Base-by-base conservation (phyloP, 805 yeast genomes). In the Nakazawaea sp. region DNA sequence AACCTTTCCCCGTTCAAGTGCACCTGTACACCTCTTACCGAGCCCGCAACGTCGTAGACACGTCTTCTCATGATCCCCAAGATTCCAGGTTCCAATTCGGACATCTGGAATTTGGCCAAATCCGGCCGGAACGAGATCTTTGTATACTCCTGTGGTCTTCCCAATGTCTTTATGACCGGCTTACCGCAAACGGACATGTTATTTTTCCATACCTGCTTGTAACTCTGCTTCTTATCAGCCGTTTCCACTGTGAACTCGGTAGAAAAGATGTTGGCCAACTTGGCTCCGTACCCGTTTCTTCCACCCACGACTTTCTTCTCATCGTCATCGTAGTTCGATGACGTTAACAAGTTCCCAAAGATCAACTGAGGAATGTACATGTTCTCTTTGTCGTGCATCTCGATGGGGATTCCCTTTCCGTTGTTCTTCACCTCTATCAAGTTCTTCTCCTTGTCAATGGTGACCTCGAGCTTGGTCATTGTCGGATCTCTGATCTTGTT, bases 221-320 rank as follows among this genome's bases (percentile, higher is more conserved):
- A 92, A 30, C 72, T 61, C 50, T 75, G 70, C 31, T 55, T 60
- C 36, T 77, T 71, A 58, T 92, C 96, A 15, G 95, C 90, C 5
- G 98, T 92, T 56, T 88, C 96, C 20, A 92, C 71, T 11, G 68
- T 72, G 54, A 92, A 92, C 51, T 82, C 81, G 4, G 88, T 83
- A 18, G 96, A 87, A 58, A 90, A 92, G 44, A 92, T 92, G 58
- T 92, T 92, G 75, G 98, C 92, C 39, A 92, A 66, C 56, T 92
- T 92, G 33, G 98, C 98, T 61, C 98, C 98, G 55, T 79, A 92
- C 45, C 98, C 98, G 56, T 92, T 92, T 67, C 98, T 78, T 59
- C 98, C 98, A 66, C 98, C 98, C 2, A 95, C 86, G 24, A 92
- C 97, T 59, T 92, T 92, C 61, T 86, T 85, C 53, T 92, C 85